Evolutionary conservation across 805 yeast genomes (phyloP).

Genomic region (Suhomyces emberorum): DNA sequence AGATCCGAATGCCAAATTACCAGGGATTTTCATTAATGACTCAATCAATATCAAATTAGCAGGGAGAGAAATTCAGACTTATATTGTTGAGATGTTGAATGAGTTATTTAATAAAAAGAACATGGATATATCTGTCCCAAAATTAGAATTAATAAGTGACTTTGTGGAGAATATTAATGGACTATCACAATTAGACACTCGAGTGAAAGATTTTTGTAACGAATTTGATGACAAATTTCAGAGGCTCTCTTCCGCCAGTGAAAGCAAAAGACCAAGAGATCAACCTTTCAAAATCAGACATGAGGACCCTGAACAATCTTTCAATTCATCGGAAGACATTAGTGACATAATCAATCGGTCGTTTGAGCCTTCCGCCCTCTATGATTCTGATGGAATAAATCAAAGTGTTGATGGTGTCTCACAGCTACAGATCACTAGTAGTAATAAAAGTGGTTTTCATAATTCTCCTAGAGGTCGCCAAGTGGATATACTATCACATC

Average conservation of each 20-base stretch:
- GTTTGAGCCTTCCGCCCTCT: neutral
- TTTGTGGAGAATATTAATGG: conserved; percentile 2
- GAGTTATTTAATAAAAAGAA: conserved; percentile 6
- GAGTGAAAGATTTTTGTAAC: neutral
- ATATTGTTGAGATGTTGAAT: conserved; percentile 5
- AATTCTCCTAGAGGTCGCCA: neutral
- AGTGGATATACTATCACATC: neutral
- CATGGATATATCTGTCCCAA: conserved; percentile 2
- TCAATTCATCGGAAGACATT: neutral
- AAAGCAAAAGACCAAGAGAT: conserved; percentile 12
- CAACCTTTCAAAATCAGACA: conserved; percentile 16
- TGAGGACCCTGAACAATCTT: neutral
- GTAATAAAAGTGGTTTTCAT: neutral
- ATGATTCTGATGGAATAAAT: conserved; percentile 14
- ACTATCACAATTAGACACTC: neutral
- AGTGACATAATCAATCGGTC: neutral
- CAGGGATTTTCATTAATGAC: neutral
- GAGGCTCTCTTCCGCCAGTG: neutral
- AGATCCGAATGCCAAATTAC: conserved; percentile 2
- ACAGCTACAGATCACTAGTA: conserved; percentile 9
- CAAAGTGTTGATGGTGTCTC: conserved; percentile 15
- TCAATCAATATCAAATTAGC: conserved; percentile 5
- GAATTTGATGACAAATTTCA: neutral
- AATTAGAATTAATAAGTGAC: neutral
- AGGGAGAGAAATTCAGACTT: neutral